Evolutionary conservation across 805 yeast species (phyloP).

Genomic region (Candida pseudoglaebosa): DNA sequence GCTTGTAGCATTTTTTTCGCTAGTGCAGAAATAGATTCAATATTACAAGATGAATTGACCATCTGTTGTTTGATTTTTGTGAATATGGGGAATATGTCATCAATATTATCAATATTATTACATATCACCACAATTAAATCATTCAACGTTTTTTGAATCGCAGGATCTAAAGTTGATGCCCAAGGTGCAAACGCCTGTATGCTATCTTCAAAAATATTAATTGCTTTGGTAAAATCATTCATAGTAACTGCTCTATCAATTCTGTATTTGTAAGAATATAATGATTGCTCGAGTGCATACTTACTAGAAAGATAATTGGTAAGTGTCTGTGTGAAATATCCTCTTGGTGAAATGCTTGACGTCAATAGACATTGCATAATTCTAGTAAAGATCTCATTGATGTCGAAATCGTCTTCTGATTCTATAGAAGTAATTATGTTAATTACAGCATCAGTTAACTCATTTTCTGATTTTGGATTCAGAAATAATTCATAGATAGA

Average conservation of each 20-base stretch:
- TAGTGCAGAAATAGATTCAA: slow-evolving; percentile 26
- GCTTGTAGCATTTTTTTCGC: slow-evolving; percentile 26
- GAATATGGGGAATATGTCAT: slow-evolving; percentile 28
- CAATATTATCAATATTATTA: slow-evolving; percentile 23
- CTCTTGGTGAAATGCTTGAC: slow-evolving; percentile 16
- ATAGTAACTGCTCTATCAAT: slow-evolving; percentile 24
- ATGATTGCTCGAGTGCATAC: slow-evolving; percentile 13
- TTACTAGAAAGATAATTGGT: slow-evolving; percentile 11
- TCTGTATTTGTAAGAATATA: slow-evolving; percentile 23
- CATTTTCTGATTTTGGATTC: slow-evolving; percentile 2
- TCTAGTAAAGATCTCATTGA: slow-evolving; percentile 13
- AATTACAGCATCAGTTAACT: slow-evolving; percentile 3
- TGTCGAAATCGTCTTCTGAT: slow-evolving; percentile 8
- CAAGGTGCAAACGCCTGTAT: slow-evolving; percentile 18
- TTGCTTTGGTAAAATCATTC: slow-evolving; percentile 19
- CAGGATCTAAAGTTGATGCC: slow-evolving; percentile 23
- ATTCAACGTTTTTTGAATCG: slow-evolving; percentile 40
- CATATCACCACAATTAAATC: slow-evolving; percentile 38
- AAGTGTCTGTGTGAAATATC: slow-evolving; percentile 14
- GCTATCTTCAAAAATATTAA: slow-evolving; percentile 30
- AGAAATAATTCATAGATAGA: slow-evolving; percentile 8
- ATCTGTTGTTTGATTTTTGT: slow-evolving; percentile 34
- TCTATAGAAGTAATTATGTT: slow-evolving; percentile 2
- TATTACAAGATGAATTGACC: slow-evolving; percentile 22
- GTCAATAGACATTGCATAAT: slow-evolving; percentile 16